phyloP scores from a whole-genome alignment of 768 basidiomycete genomes.

The Hericium coralloides region DNA sequence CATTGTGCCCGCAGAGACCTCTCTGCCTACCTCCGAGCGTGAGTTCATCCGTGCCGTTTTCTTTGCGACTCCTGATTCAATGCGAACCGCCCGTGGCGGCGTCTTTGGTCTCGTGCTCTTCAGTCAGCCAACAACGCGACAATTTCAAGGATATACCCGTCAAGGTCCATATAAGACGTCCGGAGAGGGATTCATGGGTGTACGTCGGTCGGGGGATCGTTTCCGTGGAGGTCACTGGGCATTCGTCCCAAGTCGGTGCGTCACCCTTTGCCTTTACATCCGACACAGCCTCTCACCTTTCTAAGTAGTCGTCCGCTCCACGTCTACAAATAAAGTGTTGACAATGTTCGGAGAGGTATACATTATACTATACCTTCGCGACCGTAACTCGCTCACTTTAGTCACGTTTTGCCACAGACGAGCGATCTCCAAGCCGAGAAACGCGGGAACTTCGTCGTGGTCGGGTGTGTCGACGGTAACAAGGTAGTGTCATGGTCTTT shows the following conservation, averaged over 20 bases:
- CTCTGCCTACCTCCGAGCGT: conserved; percentile 5
- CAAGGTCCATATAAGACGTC: conserved; percentile 75
- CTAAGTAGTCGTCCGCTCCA: conserved; percentile 51
- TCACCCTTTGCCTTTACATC: conserved; percentile 3
- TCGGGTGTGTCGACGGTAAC: conserved; percentile 66
- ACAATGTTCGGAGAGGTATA: conserved; percentile 63
- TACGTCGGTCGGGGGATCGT: conserved; percentile 76
- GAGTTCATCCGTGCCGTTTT: background rate
- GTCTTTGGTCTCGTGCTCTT: background rate
- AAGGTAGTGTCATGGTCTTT: conserved; percentile 81
- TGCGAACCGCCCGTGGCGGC: background rate
- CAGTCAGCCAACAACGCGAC: conserved; percentile 31
- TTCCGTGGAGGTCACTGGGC: conserved; percentile 64
- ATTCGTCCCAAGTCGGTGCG: conserved; percentile 76
- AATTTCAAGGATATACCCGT: conserved; percentile 71
- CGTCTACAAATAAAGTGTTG: conserved; percentile 59
- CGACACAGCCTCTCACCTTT: conserved; percentile 11
- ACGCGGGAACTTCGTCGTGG: conserved; percentile 80
- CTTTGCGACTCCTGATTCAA: background rate
- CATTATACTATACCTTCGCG: background rate
- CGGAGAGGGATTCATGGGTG: conserved; percentile 73
- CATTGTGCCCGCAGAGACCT: no score
- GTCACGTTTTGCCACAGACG: conserved; percentile 27
- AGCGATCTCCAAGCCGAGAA: conserved; percentile 79
- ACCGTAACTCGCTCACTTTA: conserved; percentile 3